Evolutionary conservation across 2,329 filamentous ascomycete genomes (phyloP), one percentile per base, ranked within the genome.

Genomic region (Fusarium sp.): DNA sequence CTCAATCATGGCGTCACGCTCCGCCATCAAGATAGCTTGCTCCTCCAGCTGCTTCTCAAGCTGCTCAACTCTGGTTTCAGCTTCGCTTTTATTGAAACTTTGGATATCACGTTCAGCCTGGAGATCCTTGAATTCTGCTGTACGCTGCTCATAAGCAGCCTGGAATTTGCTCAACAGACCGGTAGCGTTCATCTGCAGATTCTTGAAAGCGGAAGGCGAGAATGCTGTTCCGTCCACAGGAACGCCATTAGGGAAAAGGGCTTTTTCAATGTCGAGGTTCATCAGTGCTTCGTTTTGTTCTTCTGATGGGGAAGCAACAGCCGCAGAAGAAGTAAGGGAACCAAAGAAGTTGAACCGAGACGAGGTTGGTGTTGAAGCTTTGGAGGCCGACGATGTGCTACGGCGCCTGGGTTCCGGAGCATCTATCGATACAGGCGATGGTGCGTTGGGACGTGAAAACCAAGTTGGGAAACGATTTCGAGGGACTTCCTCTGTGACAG

Each of bases 31-130:
- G 17, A 75, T 77, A 3, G 86, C 84, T 81, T 90, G 87, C 47
- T 83, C 84, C 67, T 90, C 86, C 1, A 91, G 80, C 74, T 90
- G 87, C 68, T 83, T 80, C 74, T 86, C 87, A 40, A 90, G 80
- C 69, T 87, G 83, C 20, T 81, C 77, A 8, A 83, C 81, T 5
- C 86, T 81, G 7, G 82, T 84, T 54, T 85, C 81, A 19, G 84
- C 81, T 72, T 89, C 87, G 48, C 86, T 86, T 17, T 84, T 76
- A 74, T 89, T 86, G 28, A 90, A 88, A 15, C 71, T 71, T 67
- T 85, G 79, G 1, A 82, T 84, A 44, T 84, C 83, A n/a, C 82
- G 81, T 72, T 90, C 87, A 10, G 82, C 81, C 30, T 80, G 79
- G 11, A 87, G 68, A 41, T 89, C 86, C 13, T 79, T 79, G 2